Conservation (phyloP, 2,329 filamentous ascomycete species). For the Penicillium fuscoglaucum region DNA sequence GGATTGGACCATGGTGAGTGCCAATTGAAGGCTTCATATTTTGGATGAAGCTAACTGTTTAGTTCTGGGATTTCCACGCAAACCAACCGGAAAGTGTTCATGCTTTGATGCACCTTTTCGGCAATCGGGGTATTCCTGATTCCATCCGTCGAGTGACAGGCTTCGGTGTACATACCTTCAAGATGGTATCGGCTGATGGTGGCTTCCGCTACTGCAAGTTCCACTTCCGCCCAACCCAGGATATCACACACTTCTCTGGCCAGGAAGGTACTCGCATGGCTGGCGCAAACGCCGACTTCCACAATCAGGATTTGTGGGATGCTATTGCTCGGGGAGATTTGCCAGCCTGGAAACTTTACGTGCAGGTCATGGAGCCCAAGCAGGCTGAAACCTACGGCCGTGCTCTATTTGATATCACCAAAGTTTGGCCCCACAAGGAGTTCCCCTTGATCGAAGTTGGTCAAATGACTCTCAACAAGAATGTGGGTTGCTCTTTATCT, state of each 20-base stretch:
- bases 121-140: slow-evolving; percentile 56
- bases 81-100: slow-evolving; percentile 61
- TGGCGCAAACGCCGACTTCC: slow-evolving; percentile 58
- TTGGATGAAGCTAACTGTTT: not conserved
- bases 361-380: slow-evolving; percentile 57
- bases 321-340: slow-evolving; percentile 59
- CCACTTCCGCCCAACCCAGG: slow-evolving; percentile 59
- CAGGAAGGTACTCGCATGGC: slow-evolving; percentile 55
- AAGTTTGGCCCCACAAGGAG: slow-evolving; percentile 54
- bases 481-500: slow-evolving; percentile 33
- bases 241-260: slow-evolving; percentile 55
- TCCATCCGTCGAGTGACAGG: slow-evolving; percentile 55
- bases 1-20: slow-evolving; percentile 57
- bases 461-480: slow-evolving; percentile 53
- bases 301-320: slow-evolving; percentile 61
- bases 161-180: slow-evolving; percentile 42
- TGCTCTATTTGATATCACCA: slow-evolving; percentile 59
- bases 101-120: slow-evolving; percentile 62
- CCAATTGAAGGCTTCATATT: accelerated
- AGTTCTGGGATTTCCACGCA: slow-evolving; percentile 62
- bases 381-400: slow-evolving; percentile 51
- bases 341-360: slow-evolving; percentile 57
- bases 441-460: slow-evolving; percentile 54
- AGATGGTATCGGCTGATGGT: slow-evolving; percentile 42
- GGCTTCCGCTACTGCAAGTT: slow-evolving; percentile 61